Evolutionary conservation across 352 stramenopile species (phyloP).

Genomic region (Globisporangium lucens): DNA sequence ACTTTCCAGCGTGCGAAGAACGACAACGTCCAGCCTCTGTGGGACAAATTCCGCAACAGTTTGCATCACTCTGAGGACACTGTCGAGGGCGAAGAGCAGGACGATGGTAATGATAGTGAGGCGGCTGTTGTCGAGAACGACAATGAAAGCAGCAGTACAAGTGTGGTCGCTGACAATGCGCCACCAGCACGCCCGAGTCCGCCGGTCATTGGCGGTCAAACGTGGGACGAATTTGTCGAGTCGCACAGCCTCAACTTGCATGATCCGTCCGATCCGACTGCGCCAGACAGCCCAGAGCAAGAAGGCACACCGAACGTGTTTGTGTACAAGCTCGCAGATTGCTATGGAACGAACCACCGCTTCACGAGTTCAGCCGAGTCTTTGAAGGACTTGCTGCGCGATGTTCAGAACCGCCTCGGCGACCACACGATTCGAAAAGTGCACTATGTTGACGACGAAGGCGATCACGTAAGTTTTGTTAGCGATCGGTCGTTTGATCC

Average conservation of each 20-base stretch:
- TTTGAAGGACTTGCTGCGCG: slow-evolving; percentile 60
- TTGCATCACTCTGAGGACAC: slow-evolving; percentile 35
- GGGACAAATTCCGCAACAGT: slow-evolving; percentile 71
- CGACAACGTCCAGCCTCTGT: slow-evolving; percentile 68
- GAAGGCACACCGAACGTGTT: slow-evolving; percentile 51
- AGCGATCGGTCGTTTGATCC: neutral
- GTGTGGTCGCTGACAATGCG: neutral
- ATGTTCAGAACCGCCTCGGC: slow-evolving; percentile 71
- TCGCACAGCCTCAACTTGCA: slow-evolving; percentile 18
- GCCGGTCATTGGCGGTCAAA: slow-evolving; percentile 33
- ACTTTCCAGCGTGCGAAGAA: slow-evolving; percentile 68
- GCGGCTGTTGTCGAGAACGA: neutral
- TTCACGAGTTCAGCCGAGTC: slow-evolving; percentile 83
- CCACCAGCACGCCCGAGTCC: slow-evolving; percentile 11
- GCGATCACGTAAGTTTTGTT: slow-evolving; percentile 38
- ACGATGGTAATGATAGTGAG: slow-evolving; percentile 22
- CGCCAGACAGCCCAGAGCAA: slow-evolving; percentile 22
- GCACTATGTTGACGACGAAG: slow-evolving; percentile 82
- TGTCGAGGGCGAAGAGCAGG: slow-evolving; percentile 25
- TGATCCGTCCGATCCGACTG: slow-evolving; percentile 26
- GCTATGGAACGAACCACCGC: slow-evolving; percentile 77
- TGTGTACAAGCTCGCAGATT: slow-evolving; percentile 83
- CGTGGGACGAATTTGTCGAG: slow-evolving; percentile 48
- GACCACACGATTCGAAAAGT: slow-evolving; percentile 74
- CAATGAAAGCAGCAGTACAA: slow-evolving; percentile 1